These are phyloP conservation scores for Stemphylium lycopersici DNA, from an alignment of 2,329 filamentous ascomycete species.

Conservation along the genomic window DNA sequence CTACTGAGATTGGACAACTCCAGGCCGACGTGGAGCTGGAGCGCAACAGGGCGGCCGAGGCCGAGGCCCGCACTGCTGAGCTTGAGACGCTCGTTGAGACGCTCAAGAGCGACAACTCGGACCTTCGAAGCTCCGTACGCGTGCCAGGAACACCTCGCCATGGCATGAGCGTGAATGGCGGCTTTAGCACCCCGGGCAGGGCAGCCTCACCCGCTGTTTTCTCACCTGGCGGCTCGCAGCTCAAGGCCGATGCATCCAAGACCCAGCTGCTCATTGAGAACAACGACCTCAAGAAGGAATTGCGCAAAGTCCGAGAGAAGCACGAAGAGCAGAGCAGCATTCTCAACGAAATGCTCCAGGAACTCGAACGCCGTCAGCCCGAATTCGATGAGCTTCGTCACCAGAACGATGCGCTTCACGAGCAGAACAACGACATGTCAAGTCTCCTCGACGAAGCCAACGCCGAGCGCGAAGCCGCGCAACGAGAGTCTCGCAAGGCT, in stretches of 20 bases:
- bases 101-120: constrained; percentile 61
- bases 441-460: constrained; percentile 81
- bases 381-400: constrained; percentile 84
- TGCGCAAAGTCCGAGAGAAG: constrained; percentile 75
- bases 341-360: constrained; percentile 83
- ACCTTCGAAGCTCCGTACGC: constrained; percentile 46
- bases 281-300: constrained; percentile 69
- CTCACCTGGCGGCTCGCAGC: constrained; percentile 61
- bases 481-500: constrained; percentile 78
- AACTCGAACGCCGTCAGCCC: constrained; percentile 83
- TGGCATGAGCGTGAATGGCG: constrained; percentile 55
- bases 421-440: constrained; percentile 78
- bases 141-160: constrained; percentile 61
- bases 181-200: constrained; percentile 57
- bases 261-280: constrained; percentile 70
- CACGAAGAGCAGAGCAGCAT: constrained; percentile 76
- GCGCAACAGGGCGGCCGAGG: constrained; percentile 65
- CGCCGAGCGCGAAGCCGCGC: constrained; percentile 77
- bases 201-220: constrained; percentile 58
- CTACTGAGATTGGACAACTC: constrained; percentile 59
- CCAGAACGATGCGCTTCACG: constrained; percentile 79
- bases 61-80: constrained; percentile 68
- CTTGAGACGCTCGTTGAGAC: constrained; percentile 68
- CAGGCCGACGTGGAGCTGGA: constrained; percentile 59
- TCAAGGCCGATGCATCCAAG: constrained; percentile 62